Conservation (phyloP, 169 alveolate genomes). For the Hammondia hammondi region DNA sequence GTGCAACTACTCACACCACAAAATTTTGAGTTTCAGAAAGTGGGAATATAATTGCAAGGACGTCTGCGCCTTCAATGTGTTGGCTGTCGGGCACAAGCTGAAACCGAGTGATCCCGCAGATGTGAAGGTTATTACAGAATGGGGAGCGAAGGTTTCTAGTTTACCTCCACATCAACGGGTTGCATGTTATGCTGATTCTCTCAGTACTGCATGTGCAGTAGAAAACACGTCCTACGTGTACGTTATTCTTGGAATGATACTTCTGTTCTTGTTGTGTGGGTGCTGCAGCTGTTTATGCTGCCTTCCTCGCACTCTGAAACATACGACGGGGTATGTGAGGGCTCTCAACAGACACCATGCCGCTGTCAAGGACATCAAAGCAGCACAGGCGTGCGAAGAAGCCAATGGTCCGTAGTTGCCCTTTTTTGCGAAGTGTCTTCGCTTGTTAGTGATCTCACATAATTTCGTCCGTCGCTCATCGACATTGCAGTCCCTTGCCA, state of each 20-base stretch:
- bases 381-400: background rate
- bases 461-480: no score
- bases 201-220: background rate
- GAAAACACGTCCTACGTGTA: background rate
- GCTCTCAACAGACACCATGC: background rate
- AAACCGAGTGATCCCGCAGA: background rate
- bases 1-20: slow-evolving; percentile 26
- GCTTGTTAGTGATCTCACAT: no score
- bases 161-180: background rate
- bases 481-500: no score
- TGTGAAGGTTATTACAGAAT: background rate
- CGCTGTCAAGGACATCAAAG: background rate
- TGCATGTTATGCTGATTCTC: background rate
- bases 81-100: background rate
- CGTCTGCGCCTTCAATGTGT: background rate
- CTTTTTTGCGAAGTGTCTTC: no score
- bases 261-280: background rate
- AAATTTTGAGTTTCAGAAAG: background rate
- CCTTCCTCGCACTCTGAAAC: background rate
- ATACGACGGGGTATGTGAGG: background rate
- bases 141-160: background rate
- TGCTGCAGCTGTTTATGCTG: slow-evolving; percentile 31
- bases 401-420: background rate
- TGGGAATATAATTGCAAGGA: background rate
- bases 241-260: background rate